Evolutionary conservation across 257 asterid species (phyloP).

Genomic region (Nicotiana noctiflora): DNA sequence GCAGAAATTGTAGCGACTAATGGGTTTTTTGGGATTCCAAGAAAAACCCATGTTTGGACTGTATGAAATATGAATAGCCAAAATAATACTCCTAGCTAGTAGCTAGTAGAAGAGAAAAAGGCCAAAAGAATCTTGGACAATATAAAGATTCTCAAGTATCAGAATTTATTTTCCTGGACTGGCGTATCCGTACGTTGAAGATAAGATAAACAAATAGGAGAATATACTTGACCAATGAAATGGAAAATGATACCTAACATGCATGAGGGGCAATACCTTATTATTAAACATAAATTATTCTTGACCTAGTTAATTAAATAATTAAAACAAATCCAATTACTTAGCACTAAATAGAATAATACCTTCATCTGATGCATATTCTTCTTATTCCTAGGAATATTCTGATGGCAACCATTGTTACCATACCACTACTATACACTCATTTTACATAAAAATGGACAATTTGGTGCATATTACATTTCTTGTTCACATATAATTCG

Average conservation of each 20-base stretch:
- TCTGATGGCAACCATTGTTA: slow-evolving; percentile 1
- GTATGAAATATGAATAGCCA: slow-evolving; percentile 2
- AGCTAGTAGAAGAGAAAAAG: background rate
- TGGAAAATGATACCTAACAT: background rate
- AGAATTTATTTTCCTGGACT: slow-evolving; percentile 19
- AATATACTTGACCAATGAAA: slow-evolving; percentile 31
- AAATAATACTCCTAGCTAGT: background rate
- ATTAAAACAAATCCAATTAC: slow-evolving; percentile 6
- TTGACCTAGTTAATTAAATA: slow-evolving; percentile 24
- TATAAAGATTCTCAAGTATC: slow-evolving; percentile 39
- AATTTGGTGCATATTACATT: rapidly evolving
- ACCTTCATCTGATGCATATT: slow-evolving; percentile 19
- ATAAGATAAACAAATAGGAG: slow-evolving; percentile 17
- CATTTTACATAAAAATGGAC: background rate
- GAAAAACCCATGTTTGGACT: background rate
- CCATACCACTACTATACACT: background rate
- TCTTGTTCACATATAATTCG: rapidly evolving
- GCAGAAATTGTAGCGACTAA: too few relatives aligned
- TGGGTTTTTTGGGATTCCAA: too few relatives aligned
- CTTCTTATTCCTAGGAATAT: slow-evolving; percentile 33
- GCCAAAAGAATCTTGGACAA: slow-evolving; percentile 19
- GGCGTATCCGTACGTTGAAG: slow-evolving; percentile 11
- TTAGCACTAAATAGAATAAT: background rate
- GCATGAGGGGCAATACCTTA: background rate
- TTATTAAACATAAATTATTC: slow-evolving; percentile 27